Evolutionary conservation across 1,139 yeast species (phyloP).

Genomic region (Kodamaea fungicola): DNA sequence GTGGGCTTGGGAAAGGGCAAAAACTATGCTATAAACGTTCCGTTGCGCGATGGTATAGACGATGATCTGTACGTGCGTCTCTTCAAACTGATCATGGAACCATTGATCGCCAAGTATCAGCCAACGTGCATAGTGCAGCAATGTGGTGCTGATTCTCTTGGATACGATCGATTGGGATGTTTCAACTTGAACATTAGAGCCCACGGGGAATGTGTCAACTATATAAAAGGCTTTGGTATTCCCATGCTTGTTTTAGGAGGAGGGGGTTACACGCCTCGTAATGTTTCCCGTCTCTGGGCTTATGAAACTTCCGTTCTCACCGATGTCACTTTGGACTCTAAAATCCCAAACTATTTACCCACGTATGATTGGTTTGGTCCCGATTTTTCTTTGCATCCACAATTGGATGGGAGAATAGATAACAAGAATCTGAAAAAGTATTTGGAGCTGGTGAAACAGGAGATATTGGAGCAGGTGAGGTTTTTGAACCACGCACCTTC

Average conservation of each 20-base stretch:
- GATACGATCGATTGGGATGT: constrained; percentile 91
- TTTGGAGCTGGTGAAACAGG: constrained; percentile 72
- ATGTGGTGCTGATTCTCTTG: constrained; percentile 96
- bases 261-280: constrained; percentile 96
- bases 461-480: constrained; percentile 78
- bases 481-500: constrained; percentile 89
- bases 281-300: constrained; percentile 92
- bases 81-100: constrained; percentile 84
- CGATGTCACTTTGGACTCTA: constrained; percentile 70
- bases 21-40: constrained; percentile 87
- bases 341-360: constrained; percentile 76
- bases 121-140: constrained; percentile 94
- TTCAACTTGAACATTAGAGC: constrained; percentile 88
- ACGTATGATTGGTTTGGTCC: constrained; percentile 90
- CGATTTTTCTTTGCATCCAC: constrained; percentile 86
- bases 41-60: constrained; percentile 91
- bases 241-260: constrained; percentile 95
- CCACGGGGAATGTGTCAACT: constrained; percentile 92
- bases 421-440: constrained; percentile 84
- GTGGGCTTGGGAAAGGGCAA: constrained; percentile 84
- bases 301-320: constrained; percentile 88
- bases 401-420: constrained; percentile 81
- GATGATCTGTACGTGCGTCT: constrained; percentile 81
- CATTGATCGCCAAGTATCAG: constrained; percentile 73
- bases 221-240: constrained; percentile 77